Conservation (phyloP, 306 rosid genomes). For the Medicago ruthenica region DNA sequence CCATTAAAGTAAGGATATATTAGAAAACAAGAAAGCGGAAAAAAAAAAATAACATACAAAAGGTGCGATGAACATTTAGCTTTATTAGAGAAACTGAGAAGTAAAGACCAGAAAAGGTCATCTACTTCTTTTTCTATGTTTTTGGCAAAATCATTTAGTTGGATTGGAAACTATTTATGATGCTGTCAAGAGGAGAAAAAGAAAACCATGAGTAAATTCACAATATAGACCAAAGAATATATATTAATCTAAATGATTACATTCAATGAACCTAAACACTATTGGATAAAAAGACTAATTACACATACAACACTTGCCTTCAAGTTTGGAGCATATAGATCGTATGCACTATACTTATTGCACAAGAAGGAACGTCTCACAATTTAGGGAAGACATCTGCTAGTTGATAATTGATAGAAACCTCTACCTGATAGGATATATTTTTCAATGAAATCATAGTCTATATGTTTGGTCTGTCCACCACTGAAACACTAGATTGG, state of each 20-base stretch:
- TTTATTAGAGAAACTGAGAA: slow-evolving; percentile 13
- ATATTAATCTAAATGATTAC: background rate
- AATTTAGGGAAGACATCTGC: background rate
- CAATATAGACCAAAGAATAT: background rate
- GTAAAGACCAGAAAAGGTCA: slow-evolving; percentile 11
- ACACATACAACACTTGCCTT: background rate
- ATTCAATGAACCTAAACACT: slow-evolving; percentile 2
- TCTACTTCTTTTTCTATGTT: background rate
- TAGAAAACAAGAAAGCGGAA: background rate
- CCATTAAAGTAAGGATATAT: slow-evolving; percentile 7
- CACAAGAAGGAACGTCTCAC: background rate
- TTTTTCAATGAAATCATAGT: background rate
- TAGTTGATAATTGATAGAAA: background rate
- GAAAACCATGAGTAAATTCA: background rate
- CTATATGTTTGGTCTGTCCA: background rate
- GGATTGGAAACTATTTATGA: background rate
- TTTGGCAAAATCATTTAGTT: too few relatives aligned
- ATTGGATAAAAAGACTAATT: background rate
- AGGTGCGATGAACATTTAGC: background rate
- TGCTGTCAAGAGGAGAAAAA: background rate
- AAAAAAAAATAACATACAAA: background rate
- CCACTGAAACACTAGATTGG: background rate
- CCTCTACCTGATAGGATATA: background rate
- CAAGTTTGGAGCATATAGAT: background rate
- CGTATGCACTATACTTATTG: background rate